A percentile compares a stretch with the other conserved stretches of the same genome.
These are phyloP conservation scores for Hemerocallis citrina DNA, from an alignment of 106 monocot species.

Conservation along the genomic window DNA sequence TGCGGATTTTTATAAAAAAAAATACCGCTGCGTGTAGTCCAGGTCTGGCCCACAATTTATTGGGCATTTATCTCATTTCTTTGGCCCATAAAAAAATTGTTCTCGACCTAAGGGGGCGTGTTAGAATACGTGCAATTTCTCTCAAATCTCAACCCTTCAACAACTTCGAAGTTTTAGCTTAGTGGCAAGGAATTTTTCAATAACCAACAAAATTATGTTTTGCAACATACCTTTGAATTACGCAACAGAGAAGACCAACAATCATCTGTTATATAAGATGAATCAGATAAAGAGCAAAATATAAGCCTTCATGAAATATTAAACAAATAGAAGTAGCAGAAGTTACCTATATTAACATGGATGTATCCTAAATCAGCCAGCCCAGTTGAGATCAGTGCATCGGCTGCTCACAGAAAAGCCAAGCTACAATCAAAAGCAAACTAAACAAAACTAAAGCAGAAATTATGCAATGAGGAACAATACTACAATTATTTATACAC, in stretches of 20 bases:
- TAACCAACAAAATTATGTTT: slow-evolving; percentile 1
- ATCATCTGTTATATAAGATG: slow-evolving; percentile 67
- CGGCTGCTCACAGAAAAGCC: slow-evolving; percentile 40
- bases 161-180: too few relatives aligned
- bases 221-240: slow-evolving; percentile 39
- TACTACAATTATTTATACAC: too few relatives aligned
- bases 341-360: slow-evolving; percentile 76
- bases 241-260: slow-evolving; percentile 75
- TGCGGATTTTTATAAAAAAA: too few relatives aligned
- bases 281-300: background rate
- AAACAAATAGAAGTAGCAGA: background rate
- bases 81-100: too few relatives aligned
- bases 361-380: slow-evolving; percentile 80
- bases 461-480: background rate
- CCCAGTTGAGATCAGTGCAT: slow-evolving; percentile 85
- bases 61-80: too few relatives aligned
- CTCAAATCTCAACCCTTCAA: too few relatives aligned
- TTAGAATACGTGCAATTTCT: too few relatives aligned
- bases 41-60: too few relatives aligned
- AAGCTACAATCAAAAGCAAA: slow-evolving; percentile 7
- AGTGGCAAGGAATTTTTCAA: too few relatives aligned
- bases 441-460: background rate
- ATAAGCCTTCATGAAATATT: background rate
- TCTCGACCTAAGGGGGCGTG: too few relatives aligned
- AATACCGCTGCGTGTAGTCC: too few relatives aligned